phyloP scores from a whole-genome alignment of 345 rosid species.

The Erysimum cheiranthoides region DNA sequence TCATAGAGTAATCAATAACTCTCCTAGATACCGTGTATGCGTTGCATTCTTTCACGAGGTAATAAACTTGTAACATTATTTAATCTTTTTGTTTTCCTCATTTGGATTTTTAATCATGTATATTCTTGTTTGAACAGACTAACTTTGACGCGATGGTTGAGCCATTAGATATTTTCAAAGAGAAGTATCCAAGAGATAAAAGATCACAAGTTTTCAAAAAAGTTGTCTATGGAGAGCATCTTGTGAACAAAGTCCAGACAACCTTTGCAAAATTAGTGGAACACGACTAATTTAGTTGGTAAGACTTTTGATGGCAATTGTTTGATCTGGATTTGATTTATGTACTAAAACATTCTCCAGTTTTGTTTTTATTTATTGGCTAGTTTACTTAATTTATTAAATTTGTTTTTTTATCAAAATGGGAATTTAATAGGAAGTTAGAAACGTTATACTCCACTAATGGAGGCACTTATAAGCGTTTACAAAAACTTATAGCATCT shows the following conservation, averaged over 20 bases:
- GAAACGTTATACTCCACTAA: no score
- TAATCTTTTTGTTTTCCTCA: background rate
- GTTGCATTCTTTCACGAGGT: conserved; percentile 78
- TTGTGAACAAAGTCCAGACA: conserved; percentile 64
- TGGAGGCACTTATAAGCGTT: no score
- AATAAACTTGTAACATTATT: conserved; percentile 3
- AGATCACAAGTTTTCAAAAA: conserved; percentile 48
- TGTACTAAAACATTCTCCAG: no score
- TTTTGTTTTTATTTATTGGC: no score
- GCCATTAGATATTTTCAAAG: conserved; percentile 66
- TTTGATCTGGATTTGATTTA: no score
- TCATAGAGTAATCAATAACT: conserved; percentile 64
- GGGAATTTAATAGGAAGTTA: no score
- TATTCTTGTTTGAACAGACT: conserved; percentile 47
- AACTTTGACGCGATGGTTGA: conserved; percentile 67
- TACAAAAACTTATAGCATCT: no score
- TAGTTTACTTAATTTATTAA: no score
- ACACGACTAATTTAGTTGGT: background rate
- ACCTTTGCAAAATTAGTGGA: conserved; percentile 51
- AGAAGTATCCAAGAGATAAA: conserved; percentile 43
- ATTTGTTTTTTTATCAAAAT: no score
- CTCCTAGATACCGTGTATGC: conserved; percentile 57
- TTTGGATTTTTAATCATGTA: background rate
- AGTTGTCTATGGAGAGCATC: conserved; percentile 79
- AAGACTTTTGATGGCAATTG: background rate